Conservation (phyloP, 768 basidiomycete genomes). For the Fistulinella prunicolor region DNA sequence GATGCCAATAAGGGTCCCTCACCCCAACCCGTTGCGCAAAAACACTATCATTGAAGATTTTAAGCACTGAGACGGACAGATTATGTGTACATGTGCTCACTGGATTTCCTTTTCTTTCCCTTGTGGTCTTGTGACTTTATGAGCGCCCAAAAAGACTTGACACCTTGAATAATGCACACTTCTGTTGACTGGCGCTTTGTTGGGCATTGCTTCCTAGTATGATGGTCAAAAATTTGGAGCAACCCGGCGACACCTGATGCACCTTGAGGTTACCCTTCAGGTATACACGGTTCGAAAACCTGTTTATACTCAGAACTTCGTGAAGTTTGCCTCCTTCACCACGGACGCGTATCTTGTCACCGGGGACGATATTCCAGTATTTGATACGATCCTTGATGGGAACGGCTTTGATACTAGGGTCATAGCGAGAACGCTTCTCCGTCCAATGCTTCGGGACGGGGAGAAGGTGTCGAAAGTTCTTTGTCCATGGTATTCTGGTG, state of each 20-base stretch:
- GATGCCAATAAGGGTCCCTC: slow-evolving; percentile 58
- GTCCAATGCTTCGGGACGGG: slow-evolving; percentile 56
- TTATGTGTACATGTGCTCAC: slow-evolving; percentile 36
- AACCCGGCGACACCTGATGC: slow-evolving; percentile 18
- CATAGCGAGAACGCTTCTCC: slow-evolving; percentile 42
- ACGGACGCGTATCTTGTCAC: slow-evolving; percentile 70
- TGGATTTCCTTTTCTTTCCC: slow-evolving; percentile 39
- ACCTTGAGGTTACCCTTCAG: slow-evolving; percentile 41
- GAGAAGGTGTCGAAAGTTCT: slow-evolving; percentile 62
- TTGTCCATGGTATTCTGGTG: slow-evolving; percentile 56
- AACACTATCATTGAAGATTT: slow-evolving; percentile 44
- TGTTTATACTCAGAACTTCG: slow-evolving; percentile 73
- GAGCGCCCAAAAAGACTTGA: slow-evolving; percentile 70
- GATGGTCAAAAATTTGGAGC: slow-evolving; percentile 3
- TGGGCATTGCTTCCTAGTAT: slow-evolving; percentile 18
- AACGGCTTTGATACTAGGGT: slow-evolving; percentile 49
- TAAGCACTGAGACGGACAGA: background rate
- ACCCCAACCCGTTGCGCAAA: slow-evolving; percentile 73
- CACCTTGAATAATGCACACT: slow-evolving; percentile 74
- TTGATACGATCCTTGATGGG: slow-evolving; percentile 70
- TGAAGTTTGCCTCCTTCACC: slow-evolving; percentile 62
- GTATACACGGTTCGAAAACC: slow-evolving; percentile 64
- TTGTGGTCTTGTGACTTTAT: slow-evolving; percentile 35
- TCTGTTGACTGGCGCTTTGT: slow-evolving; percentile 26
- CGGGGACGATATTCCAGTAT: slow-evolving; percentile 86